Base-by-base conservation (phyloP, 2,329 filamentous ascomycete species). In the Ciborinia camelliae region DNA sequence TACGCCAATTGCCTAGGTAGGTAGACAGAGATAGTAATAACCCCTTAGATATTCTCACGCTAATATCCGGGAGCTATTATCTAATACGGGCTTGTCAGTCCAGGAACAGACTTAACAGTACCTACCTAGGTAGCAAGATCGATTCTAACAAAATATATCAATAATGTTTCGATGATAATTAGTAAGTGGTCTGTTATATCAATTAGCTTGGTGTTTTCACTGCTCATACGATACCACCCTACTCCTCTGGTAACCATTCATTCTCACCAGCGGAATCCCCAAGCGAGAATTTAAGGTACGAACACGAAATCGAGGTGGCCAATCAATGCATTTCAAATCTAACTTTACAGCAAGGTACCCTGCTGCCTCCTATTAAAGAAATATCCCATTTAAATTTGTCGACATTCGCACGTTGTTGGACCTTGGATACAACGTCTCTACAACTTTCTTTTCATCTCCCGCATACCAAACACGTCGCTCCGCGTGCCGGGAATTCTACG, bases 311-410 rank as follows among this genome's bases (percentile, higher is more conserved):
- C 18, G 14, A 15, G 23, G 5, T n/a, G 10, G 23, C 61, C 61
- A 63, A 63, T 63, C 61, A 63, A 28, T 18, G n/a, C 18, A 14
- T n/a, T 39, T 57, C 12, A 63, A 57, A 57, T 63, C 20, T 15
- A n/a, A 51, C 39, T 23, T 61, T 39, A 23, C n/a, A n/a, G 28
- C 26, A n/a, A 50, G 30, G 9, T 37, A 60, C 43, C 57, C 57
- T 57, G 28, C 54, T 32, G 37, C 35, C 59, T 54, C 59, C 59
- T 54, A 47, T 62, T 55, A 48, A 62, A 62, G 48, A 62, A 43
- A 62, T 62, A 62, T 62, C 26, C 35, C 37, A 62, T 62, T 55
- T 62, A 62, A 62, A 45, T 55, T 47, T 59, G n/a, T 62, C 48
- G 59, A 62, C 39, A 15, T 55, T 35, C 59, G 59, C 59, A 43